phyloP scores from a whole-genome alignment of 805 yeast species.

The Zygotorulaspora chibaensis region DNA sequence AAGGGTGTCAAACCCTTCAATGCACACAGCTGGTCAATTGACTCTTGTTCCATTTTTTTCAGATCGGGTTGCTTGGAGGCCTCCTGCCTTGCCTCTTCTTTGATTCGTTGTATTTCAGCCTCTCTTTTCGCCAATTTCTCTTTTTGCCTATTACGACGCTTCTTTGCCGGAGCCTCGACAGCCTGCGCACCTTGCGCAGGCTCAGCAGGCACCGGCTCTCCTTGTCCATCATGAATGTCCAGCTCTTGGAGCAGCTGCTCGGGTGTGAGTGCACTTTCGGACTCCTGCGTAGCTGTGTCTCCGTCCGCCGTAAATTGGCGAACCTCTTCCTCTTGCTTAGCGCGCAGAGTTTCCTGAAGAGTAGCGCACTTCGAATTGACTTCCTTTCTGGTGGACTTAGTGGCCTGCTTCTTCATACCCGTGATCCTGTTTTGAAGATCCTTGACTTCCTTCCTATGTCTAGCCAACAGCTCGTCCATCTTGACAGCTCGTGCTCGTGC shows the following conservation, averaged over 20 bases:
- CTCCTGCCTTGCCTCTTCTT: constrained; percentile 66
- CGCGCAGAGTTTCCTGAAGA: constrained; percentile 53
- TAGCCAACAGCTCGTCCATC: constrained; percentile 29
- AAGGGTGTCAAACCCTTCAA: constrained; percentile 47
- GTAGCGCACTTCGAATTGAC: constrained; percentile 55
- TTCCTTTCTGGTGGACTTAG: constrained; percentile 70
- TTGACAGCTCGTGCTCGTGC: background rate
- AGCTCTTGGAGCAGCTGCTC: constrained; percentile 62
- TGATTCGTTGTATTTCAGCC: constrained; percentile 57
- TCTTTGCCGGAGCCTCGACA: constrained; percentile 26
- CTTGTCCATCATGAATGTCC: constrained; percentile 37
- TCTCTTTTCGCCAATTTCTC: constrained; percentile 76
- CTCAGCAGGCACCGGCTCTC: constrained; percentile 19
- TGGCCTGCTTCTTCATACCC: constrained; percentile 76
- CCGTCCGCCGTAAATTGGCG: constrained; percentile 16
- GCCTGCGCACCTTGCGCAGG: no score
- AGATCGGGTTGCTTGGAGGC: constrained; percentile 63
- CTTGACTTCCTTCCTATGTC: constrained; percentile 66
- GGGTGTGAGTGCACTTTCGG: constrained; percentile 55
- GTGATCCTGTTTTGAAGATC: constrained; percentile 66
- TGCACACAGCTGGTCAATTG: constrained; percentile 51
- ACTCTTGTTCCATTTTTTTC: constrained; percentile 66
- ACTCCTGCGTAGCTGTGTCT: constrained; percentile 21
- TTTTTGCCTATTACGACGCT: constrained; percentile 71
- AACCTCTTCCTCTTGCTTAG: constrained; percentile 53